Base-by-base conservation (phyloP, 2,329 filamentous ascomycete genomes). In the Penicillium palitans region DNA sequence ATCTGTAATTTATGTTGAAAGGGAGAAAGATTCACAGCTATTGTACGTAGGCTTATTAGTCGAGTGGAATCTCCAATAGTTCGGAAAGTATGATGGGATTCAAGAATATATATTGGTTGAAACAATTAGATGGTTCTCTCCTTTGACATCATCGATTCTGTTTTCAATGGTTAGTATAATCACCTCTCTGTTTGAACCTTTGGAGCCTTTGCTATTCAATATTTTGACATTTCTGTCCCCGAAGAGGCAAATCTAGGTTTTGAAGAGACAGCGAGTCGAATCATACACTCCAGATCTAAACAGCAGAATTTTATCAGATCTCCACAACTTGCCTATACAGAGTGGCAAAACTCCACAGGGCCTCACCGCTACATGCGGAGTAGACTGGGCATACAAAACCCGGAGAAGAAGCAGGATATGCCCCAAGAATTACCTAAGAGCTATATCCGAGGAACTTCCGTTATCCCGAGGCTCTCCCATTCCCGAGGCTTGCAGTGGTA, bases 341-440 rank as follows among this genome's bases (percentile, higher is more conserved):
- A 49, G 13, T 19, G 31, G 4, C 25, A 15, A 39, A 39, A 59
- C 42, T 52, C 50, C 46, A 21, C 39, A 55, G 19, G 27, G 55
- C 35, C 55, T 63, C 61, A 66, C 63, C 61, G 63, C 64, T 63
- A 50, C 52, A 64, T 61, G 63, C 59, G 64, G 62, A 65, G 59
- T 60, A 61, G 33, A 27, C 47, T 52, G 48, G 50, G 54, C 19
- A 42, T 37, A 37, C 39, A 47, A 57, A 61, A 57, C 52, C 59
- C 57, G 41, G 60, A 52, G 44, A 58, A 56, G 56, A 58, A 52
- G 52, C 46, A 55, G 33, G 40, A 47, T 15, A 24, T 45, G 40
- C 12, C 39, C 50, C 51, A 53, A 25, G 2, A 6, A 46, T 25
- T 27, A 19, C 40, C 19, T 19, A 35, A n/a, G 15, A 6, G 33